Base-by-base conservation (phyloP, 2,329 filamentous ascomycete genomes). In the Fusarium nelsonii region DNA sequence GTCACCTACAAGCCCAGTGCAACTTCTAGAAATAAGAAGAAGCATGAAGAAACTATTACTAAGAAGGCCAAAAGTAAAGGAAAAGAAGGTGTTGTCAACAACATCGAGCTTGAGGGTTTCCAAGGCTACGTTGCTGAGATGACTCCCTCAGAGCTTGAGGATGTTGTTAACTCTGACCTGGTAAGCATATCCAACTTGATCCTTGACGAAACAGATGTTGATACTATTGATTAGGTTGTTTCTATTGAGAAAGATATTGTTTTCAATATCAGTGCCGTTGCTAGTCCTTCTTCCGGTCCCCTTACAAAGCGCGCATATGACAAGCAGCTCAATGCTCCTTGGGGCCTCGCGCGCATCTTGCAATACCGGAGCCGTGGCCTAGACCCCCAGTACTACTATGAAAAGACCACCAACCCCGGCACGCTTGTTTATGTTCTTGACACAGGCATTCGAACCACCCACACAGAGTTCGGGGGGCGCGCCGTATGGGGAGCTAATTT, bases 361-460 rank as follows among this genome's bases (percentile, higher is more conserved):
- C 63, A 68, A 23, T 9, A 3, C 15, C 11, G 3, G 5, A 14
- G 2, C 0, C 8, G 11, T 2, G 37, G 30, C 2, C n/a, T 41
- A 1, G 37, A 37, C 5, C 9, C 59, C 15, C 16, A 39, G 16
- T 79, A 77, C 34, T 58, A 57, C 15, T 78, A 77, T 32, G 71
- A 76, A 12, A 23, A 39, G 7, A 63, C 58, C 0, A 70, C 72
- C 2, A 74, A 76, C 5, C 26, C 66, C 23, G 72, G 66, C 1
- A 51, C 53, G 9, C 81, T 76, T 52, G 75, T 78, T 34, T 84
- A 84, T 58, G 65, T 84, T 5, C 75, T 84, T 54, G 83, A 84
- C 65, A 82, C 81, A 1, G 82, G 83, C 54, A 80, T 84, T 52
- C 75, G 74, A 11, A 75, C 73, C 14, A 54, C 74, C 3, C 83